Evolutionary conservation across 2,329 filamentous ascomycete genomes (phyloP).

Genomic region (Neurospora sp.): DNA sequence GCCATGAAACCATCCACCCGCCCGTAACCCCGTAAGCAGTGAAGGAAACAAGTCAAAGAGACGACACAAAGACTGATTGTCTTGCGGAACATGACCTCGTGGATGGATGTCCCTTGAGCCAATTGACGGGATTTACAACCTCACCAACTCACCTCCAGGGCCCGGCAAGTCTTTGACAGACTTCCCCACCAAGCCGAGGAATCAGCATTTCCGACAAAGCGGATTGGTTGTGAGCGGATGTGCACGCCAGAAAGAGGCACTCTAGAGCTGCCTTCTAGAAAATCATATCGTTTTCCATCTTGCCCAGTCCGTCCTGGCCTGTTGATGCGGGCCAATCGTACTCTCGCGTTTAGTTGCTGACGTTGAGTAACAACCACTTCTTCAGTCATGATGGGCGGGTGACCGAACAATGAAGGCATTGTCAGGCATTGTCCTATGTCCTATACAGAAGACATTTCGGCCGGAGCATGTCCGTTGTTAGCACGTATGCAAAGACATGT

Average conservation of each 20-base stretch:
- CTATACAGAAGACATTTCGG: neutral
- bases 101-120: neutral
- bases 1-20: conserved; percentile 3
- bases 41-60: neutral
- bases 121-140: neutral
- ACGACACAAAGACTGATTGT: neutral
- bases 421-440: neutral
- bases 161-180: neutral
- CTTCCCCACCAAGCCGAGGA: neutral
- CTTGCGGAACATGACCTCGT: neutral
- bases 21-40: neutral
- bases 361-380: neutral
- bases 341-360: neutral
- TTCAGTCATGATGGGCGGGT: neutral
- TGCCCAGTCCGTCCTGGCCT: neutral
- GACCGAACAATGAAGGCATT: neutral
- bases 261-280: neutral
- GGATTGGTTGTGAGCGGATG: neutral
- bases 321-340: neutral
- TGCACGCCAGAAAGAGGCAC: neutral
- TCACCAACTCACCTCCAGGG: neutral
- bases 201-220: neutral
- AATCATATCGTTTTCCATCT: neutral
- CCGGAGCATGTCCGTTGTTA: neutral
- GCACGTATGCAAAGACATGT: neutral